Evolutionary conservation across 192 early-diverging fungal genomes (phyloP).

Genomic region (Linnemannia hyalina): DNA sequence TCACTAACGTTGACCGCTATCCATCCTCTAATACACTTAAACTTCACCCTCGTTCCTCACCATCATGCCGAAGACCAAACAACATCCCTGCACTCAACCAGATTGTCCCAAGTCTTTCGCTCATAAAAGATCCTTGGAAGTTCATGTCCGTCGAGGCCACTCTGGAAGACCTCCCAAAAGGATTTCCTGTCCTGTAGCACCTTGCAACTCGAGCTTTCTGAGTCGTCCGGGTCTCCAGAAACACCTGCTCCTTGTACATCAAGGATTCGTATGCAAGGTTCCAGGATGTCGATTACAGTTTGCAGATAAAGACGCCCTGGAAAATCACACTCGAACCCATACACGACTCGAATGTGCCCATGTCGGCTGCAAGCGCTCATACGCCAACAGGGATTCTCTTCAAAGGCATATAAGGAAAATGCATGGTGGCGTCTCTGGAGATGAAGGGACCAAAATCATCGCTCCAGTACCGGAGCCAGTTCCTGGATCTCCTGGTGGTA

Average conservation of each 20-base stretch:
- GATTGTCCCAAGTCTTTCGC: neutral
- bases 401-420: neutral
- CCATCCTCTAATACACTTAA: neutral
- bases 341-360: neutral
- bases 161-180: neutral
- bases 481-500: neutral
- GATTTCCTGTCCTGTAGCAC: neutral
- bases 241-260: neutral
- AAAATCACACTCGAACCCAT: neutral
- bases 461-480: neutral
- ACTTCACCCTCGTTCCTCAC: neutral
- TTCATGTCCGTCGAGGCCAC: neutral
- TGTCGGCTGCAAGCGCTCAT: neutral
- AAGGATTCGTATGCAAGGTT: neutral
- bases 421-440: neutral
- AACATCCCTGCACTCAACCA: neutral
- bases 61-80: neutral
- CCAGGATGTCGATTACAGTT: neutral
- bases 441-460: neutral
- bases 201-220: neutral
- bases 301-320: neutral
- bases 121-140: neutral
- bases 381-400: neutral
- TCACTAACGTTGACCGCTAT: neutral
- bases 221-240: neutral